Evolutionary conservation across 441 rosid genomes (phyloP), one percentile per base, ranked within the genome.

Genomic region (Kokia cookei): DNA sequence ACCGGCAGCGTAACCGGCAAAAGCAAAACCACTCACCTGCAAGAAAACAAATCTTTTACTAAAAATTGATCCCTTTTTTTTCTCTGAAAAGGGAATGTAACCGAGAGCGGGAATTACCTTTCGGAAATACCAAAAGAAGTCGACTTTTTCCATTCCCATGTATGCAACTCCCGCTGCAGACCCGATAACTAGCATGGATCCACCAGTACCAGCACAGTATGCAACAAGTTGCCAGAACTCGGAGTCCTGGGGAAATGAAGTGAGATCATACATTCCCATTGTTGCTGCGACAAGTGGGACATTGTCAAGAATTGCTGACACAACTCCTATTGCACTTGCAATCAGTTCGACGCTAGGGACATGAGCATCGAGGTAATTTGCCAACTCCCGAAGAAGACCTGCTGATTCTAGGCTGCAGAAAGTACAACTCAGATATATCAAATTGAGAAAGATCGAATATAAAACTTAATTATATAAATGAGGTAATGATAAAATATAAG

Each of bases 171-270:
- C 99, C 65, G 95, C 95, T 1, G 98, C 98, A 4, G 97, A 93
- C 42, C 96, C 97, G 19, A 93, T 89, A 54, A 93, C 72, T 4
- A 91, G 92, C 94, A 91, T 90, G 40, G 96, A 93, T 45, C 95
- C 95, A 63, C 99, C 99, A 5, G 98, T 93, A 47, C 99, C 96
- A 2, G 97, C 97, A 40, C 98, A 95, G 75, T 60, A 95, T 13
- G 99, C 98, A 72, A 93, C 29, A 32, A 95, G 84, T 86, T 91
- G 98, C 98, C 99, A 95, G 72, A 93, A 95, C 79, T 95, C 93
- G 0, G 93, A 87, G 83, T 95, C 97, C 76, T 68, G 91, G 7
- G 98, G 98, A 66, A 87, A 88, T 0, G 98, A 86, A 77, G 92
- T 82, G 61, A 95, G 89, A 81, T 95, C 97, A 22, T 93, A 95